phyloP scores from a whole-genome alignment of 805 yeast genomes.

The Ogataea paraovalis region DNA sequence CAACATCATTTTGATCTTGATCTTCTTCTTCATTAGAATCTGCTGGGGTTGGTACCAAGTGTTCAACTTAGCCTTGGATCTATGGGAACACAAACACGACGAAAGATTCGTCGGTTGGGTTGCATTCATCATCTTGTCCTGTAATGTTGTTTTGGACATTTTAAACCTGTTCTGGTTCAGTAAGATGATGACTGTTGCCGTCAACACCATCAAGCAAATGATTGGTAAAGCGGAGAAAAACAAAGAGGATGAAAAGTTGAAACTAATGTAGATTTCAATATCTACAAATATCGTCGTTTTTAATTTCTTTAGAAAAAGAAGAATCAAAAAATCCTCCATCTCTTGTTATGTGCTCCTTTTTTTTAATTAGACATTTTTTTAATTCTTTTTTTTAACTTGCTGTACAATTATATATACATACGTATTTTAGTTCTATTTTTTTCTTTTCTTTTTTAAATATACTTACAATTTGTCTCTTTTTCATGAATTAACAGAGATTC shows the following conservation, averaged over 20 bases:
- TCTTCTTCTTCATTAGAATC: constrained; percentile 34
- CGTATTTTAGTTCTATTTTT: too few relatives aligned
- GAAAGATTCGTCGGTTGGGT: constrained; percentile 27
- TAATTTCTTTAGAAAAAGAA: too few relatives aligned
- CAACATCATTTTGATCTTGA: constrained; percentile 30
- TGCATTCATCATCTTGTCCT: constrained; percentile 25
- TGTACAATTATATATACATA: neutral
- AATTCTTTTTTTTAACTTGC: neutral
- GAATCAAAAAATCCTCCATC: too few relatives aligned
- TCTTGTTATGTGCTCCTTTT: neutral
- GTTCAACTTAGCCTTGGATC: constrained; percentile 23
- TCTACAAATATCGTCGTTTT: too few relatives aligned
- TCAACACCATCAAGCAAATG: constrained; percentile 32
- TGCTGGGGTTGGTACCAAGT: constrained; percentile 39
- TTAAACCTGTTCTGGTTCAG: constrained; percentile 36
- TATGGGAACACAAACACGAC: constrained; percentile 23
- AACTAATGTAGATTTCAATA: constrained; percentile 31
- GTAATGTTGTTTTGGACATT: constrained; percentile 32
- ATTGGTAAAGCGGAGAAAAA: constrained; percentile 19
- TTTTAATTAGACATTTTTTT: neutral
- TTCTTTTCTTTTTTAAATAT: too few relatives aligned
- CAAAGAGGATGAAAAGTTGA: constrained; percentile 26
- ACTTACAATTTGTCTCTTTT: too few relatives aligned
- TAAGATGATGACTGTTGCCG: constrained; percentile 35
- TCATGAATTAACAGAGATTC: too few relatives aligned